Conservation (phyloP, 768 basidiomycete species). For the Russula olivacea region DNA sequence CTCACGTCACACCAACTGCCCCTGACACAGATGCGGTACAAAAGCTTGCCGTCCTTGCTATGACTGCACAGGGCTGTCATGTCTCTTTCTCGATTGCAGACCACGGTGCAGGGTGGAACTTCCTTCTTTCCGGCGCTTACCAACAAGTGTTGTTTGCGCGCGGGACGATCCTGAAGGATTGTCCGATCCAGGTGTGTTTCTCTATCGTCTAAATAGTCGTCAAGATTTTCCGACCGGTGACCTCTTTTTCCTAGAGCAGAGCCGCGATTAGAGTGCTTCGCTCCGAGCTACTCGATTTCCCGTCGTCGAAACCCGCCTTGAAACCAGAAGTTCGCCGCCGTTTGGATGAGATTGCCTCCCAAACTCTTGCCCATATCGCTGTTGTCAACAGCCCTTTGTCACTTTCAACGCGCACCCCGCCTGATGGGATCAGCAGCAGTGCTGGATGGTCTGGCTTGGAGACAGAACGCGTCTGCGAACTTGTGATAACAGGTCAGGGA, state of each 20-base stretch:
- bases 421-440: conserved; percentile 68
- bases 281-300: conserved; percentile 87
- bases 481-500: conserved; percentile 82
- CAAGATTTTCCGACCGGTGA: conserved; percentile 22
- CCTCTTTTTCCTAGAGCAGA: conserved; percentile 51
- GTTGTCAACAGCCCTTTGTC: conserved; percentile 83
- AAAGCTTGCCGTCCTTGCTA: conserved; percentile 73
- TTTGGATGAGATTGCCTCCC: conserved; percentile 90
- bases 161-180: conserved; percentile 84
- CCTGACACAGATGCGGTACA: conserved; percentile 68
- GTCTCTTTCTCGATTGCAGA: conserved; percentile 73
- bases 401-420: conserved; percentile 67
- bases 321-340: conserved; percentile 77
- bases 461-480: conserved; percentile 88
- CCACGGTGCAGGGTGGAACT: conserved; percentile 75
- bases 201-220: conserved; percentile 22
- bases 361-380: conserved; percentile 89
- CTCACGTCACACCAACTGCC: conserved; percentile 33
- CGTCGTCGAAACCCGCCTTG: conserved; percentile 68
- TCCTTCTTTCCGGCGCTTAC: conserved; percentile 85
- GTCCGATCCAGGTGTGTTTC: conserved; percentile 67
- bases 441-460: conserved; percentile 88
- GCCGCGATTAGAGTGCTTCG: conserved; percentile 85
- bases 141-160: conserved; percentile 89
- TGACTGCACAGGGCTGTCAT: conserved; percentile 76